These are phyloP conservation scores for Globisporangium camurandrum DNA, from an alignment of 352 stramenopile genomes.

Conservation along the genomic window DNA sequence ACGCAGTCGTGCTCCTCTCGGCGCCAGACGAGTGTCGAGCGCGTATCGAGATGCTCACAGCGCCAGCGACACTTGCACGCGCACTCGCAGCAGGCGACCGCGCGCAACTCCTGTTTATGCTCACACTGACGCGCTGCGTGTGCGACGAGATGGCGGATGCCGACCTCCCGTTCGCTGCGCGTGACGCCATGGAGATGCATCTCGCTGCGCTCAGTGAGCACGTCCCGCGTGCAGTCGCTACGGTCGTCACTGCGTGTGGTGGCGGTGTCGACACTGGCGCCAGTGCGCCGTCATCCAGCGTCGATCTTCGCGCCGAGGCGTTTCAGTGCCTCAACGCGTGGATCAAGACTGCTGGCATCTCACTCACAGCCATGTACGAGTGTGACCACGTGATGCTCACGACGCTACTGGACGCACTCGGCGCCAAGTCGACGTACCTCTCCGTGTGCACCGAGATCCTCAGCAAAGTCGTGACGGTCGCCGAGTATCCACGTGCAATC, in stretches of 20 bases:
- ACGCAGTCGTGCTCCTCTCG: slow-evolving; percentile 48
- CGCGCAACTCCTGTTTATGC: slow-evolving; percentile 34
- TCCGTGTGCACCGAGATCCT: slow-evolving; percentile 44
- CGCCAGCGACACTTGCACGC: slow-evolving; percentile 13
- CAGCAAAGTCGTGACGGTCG: slow-evolving; percentile 44
- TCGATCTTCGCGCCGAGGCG: slow-evolving; percentile 40
- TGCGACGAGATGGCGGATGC: slow-evolving; percentile 64
- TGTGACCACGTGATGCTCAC: slow-evolving; percentile 33
- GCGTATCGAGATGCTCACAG: slow-evolving; percentile 24
- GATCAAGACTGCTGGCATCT: slow-evolving; percentile 49
- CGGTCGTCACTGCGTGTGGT: slow-evolving; percentile 32
- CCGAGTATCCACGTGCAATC: slow-evolving; percentile 41
- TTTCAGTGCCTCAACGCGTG: slow-evolving; percentile 50
- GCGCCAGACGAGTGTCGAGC: slow-evolving; percentile 38
- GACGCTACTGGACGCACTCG: slow-evolving; percentile 38
- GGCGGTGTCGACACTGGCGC: too few relatives aligned
- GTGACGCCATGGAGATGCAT: slow-evolving; percentile 59
- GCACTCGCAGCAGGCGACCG: slow-evolving; percentile 16
- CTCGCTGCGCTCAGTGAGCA: slow-evolving; percentile 34
- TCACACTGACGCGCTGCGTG: slow-evolving; percentile 48
- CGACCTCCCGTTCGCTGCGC: slow-evolving; percentile 45
- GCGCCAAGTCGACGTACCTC: slow-evolving; percentile 40
- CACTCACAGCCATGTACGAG: slow-evolving; percentile 35
- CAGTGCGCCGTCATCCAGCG: slow-evolving; percentile 8
- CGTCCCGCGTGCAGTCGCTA: slow-evolving; percentile 35